Percentiles rank a stretch among this genome's conserved stretches.
Evolutionary conservation across 208 protist genomes (phyloP).

Genomic region (Leptomonas pyrrhocoris): DNA sequence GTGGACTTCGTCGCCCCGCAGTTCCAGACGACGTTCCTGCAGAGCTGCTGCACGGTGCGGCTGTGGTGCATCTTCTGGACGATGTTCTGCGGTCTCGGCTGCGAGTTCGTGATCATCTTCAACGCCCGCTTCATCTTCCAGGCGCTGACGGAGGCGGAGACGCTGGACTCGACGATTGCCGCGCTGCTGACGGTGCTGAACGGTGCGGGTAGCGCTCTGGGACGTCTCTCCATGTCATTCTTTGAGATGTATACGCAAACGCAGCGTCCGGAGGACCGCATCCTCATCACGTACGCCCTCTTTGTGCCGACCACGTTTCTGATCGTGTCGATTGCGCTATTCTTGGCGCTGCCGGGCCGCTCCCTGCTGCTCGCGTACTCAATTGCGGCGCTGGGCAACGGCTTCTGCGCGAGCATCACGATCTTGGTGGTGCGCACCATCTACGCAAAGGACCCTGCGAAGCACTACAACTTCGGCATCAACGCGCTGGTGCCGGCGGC

Average conservation of each 20-base stretch:
- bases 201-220: constrained; percentile 58
- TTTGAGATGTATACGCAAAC: constrained; percentile 61
- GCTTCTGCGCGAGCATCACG: constrained; percentile 50
- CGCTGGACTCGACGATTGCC: constrained; percentile 40
- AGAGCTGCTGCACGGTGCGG: constrained; percentile 43
- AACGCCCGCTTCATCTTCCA: constrained; percentile 62
- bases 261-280: constrained; percentile 53
- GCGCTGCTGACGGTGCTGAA: constrained; percentile 70
- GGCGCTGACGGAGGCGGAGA: constrained; percentile 36
- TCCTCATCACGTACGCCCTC: constrained; percentile 64
- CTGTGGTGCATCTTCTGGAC: constrained; percentile 66
- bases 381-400: constrained; percentile 63
- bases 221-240: constrained; percentile 51
- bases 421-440: constrained; percentile 65
- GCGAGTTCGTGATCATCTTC: constrained; percentile 69
- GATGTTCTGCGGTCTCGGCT: constrained; percentile 55
- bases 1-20: constrained; percentile 71
- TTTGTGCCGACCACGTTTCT: constrained; percentile 54
- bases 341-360: constrained; percentile 40
- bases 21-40: constrained; percentile 66
- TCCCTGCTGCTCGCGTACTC: constrained; percentile 46
- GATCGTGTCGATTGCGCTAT: constrained; percentile 54
- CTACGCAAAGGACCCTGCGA: constrained; percentile 78
- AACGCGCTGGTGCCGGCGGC: constrained; percentile 37
- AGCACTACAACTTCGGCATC: constrained; percentile 52